Base-by-base conservation (phyloP, 495 filamentous ascomycete species). In the Talaromyces borbonicus region DNA sequence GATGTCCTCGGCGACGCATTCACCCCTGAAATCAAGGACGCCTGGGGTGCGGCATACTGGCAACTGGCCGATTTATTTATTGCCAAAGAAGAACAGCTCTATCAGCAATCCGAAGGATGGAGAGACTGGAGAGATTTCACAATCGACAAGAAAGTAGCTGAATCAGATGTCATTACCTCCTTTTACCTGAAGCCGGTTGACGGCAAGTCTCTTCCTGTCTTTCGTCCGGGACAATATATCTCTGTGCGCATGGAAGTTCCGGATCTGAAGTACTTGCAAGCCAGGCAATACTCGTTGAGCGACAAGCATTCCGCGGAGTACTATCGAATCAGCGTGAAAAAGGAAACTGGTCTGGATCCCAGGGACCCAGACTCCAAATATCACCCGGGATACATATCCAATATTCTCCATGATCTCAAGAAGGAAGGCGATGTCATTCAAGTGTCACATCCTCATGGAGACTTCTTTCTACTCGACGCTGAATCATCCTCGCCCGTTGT, bases 361-460 rank as follows among this genome's bases (percentile, higher is more conserved):
- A 50, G 58, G 5, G 63, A 77, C 24, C 52, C 73, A 22, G 51
- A 51, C n/a, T 63, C 64, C 24, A 47, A 56, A 35, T 50, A 62
- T 25, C 61, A 77, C 47, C 79, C 81, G 0, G 83, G 81, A n/a
- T 66, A 77, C 52, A 71, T 88, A 7, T 85, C 80, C 46, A 87
- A 87, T 56, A 57, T 84, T 45, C 64, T 88, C 23, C 81, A 87
- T 62, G 74, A 77, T 52, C 54, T 63, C 7, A 72, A 73, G 60
- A 60, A 69, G 5, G 69, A 73, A 25, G 83, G 82, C 33, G 77
- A 81, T 48, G 53, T 63, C 4, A 51, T 87, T 41, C 64, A 79
- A 50, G 66, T 87, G 3, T 79, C 80, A 3, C 80, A 84, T 55
- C 83, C 84, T 5, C 71, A 61, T 29, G 84, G 84, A 25, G 83